Evolutionary conservation across 345 rosid species (phyloP).

Genomic region (Raphanus raphanistrum): DNA sequence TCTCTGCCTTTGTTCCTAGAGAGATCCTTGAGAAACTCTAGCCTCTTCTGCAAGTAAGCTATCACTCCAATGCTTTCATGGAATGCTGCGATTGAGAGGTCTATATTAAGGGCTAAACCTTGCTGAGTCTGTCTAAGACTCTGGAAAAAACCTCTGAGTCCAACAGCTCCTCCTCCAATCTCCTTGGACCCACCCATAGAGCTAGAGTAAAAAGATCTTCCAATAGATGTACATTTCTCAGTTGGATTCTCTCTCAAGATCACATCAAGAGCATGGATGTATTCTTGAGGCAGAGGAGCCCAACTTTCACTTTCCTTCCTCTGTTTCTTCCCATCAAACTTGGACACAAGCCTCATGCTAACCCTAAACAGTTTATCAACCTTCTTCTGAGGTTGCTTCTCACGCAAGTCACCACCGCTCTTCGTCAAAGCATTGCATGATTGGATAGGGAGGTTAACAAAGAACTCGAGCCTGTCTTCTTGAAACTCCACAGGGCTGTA

Average conservation of each 20-base stretch:
- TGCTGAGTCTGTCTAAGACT: conserved; percentile 93
- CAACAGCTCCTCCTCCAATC: conserved; percentile 92
- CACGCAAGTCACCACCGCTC: conserved; percentile 42
- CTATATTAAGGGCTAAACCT: conserved; percentile 90
- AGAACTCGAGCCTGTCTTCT: conserved; percentile 82
- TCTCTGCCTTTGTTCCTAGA: conserved; percentile 64
- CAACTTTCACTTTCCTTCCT: conserved; percentile 68
- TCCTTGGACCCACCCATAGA: conserved; percentile 76
- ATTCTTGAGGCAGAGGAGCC: conserved; percentile 87
- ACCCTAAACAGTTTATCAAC: conserved; percentile 56
- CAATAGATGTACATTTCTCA: conserved; percentile 72
- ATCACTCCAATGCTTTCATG: conserved; percentile 93
- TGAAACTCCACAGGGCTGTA: conserved; percentile 86
- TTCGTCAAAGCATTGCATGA: conserved; percentile 38
- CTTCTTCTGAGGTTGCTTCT: conserved; percentile 61
- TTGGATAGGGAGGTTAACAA: conserved; percentile 82
- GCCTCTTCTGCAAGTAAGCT: conserved; percentile 80
- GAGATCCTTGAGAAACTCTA: conserved; percentile 78
- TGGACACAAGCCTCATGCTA: conserved; percentile 74
- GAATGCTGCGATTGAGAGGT: conserved; percentile 84
- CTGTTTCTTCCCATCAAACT: conserved; percentile 71
- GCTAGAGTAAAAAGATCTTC: conserved; percentile 80
- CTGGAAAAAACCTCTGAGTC: conserved; percentile 91
- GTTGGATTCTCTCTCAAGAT: conserved; percentile 79
- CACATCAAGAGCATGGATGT: conserved; percentile 91